Conservation (phyloP, 768 basidiomycete species). For the Boletus bicolor region DNA sequence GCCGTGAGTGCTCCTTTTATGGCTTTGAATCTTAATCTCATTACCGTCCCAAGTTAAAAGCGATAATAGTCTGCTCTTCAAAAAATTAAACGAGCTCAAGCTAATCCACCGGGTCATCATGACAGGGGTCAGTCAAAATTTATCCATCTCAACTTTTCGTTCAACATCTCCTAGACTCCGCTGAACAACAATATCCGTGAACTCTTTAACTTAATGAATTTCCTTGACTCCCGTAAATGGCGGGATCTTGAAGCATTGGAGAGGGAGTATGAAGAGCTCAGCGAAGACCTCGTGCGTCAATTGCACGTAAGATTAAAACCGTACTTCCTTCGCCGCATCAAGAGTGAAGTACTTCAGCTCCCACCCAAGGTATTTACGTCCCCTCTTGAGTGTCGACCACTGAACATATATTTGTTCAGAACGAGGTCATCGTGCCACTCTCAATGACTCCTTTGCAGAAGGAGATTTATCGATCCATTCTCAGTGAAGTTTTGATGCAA, state of each 20-base stretch:
- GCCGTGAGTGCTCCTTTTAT: constrained; percentile 51
- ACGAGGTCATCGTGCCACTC: constrained; percentile 88
- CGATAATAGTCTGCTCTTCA: constrained; percentile 76
- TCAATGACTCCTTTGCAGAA: constrained; percentile 85
- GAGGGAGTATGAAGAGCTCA: constrained; percentile 71
- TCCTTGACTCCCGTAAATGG: constrained; percentile 81
- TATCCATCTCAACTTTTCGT: neutral
- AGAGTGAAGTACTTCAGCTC: constrained; percentile 89
- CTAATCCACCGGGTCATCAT: constrained; percentile 80
- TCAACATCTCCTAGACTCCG: constrained; percentile 58
- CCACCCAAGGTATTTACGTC: constrained; percentile 70
- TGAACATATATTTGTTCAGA: constrained; percentile 41
- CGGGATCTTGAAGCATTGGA: constrained; percentile 69
- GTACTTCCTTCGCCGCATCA: constrained; percentile 91
- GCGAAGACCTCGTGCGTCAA: constrained; percentile 74
- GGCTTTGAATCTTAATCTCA: neutral
- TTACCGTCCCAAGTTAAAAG: constrained; percentile 64
- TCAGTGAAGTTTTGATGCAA: constrained; percentile 46
- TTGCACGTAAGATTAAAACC: constrained; percentile 78
- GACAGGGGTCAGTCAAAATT: constrained; percentile 64
- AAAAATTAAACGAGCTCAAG: constrained; percentile 75
- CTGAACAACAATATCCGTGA: constrained; percentile 97
- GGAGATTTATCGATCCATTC: constrained; percentile 81
- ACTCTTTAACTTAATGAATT: constrained; percentile 96
- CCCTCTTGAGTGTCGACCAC: neutral